phyloP scores from a whole-genome alignment of 1,284 basidiomycete species.

The Tremellales sp. region DNA sequence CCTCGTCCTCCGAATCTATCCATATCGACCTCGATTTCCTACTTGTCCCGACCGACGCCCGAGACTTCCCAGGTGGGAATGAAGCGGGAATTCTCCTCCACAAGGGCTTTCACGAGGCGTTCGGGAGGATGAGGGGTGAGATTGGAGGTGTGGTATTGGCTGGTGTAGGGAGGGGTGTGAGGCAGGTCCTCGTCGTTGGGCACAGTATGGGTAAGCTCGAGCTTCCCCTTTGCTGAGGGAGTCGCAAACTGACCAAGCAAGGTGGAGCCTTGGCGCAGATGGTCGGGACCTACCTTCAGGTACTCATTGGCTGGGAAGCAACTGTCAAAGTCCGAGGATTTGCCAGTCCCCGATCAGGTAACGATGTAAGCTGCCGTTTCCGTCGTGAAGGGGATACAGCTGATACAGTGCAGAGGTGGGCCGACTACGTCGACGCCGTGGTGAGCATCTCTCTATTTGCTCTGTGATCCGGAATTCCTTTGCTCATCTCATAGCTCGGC shows the following conservation, averaged over 20 bases:
- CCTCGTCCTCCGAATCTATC: constrained; percentile 7
- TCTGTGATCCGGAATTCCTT: no score
- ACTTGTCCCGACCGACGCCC: neutral
- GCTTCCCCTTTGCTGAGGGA: neutral
- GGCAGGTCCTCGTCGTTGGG: constrained; percentile 20
- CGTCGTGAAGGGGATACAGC: neutral
- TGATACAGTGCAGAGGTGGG: constrained; percentile 10
- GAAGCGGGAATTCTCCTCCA: constrained; percentile 11
- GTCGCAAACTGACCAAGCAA: neutral
- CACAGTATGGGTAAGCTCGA: constrained; percentile 21
- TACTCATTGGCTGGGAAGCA: constrained; percentile 2
- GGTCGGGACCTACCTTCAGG: constrained; percentile 16
- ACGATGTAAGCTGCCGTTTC: constrained; percentile 7
- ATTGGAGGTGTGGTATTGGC: constrained; percentile 7
- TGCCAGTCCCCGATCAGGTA: constrained; percentile 23
- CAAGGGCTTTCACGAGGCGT: constrained; percentile 22
- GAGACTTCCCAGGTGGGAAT: constrained; percentile 14
- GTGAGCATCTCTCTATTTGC: constrained; percentile 9
- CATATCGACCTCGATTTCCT: constrained; percentile 20
- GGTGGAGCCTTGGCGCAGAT: constrained; percentile 19
- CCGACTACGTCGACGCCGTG: constrained; percentile 20
- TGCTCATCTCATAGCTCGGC: constrained; percentile 4
- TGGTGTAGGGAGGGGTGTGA: constrained; percentile 4
- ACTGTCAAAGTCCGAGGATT: constrained; percentile 14
- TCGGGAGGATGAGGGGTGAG: constrained; percentile 10